Conservation (phyloP, 441 rosid species). For the Populus trichocarpa region DNA sequence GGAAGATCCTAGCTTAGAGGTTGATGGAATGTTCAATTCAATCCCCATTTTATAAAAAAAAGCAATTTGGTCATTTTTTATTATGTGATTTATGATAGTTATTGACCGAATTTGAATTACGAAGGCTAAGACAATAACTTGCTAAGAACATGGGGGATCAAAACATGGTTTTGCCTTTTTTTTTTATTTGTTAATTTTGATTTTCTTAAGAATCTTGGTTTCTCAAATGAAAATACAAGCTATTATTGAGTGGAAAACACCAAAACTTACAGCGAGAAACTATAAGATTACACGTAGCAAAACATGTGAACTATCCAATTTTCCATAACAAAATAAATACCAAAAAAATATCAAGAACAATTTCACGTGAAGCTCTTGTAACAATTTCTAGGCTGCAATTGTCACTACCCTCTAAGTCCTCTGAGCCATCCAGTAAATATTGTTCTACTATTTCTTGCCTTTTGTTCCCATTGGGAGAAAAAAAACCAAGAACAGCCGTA, state of each 20-base stretch:
- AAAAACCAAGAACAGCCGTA: background rate
- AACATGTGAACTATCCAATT: background rate
- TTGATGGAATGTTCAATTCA: no score
- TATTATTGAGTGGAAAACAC: background rate
- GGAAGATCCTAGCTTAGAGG: no score
- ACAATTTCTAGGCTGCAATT: conserved; percentile 1
- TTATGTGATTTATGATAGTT: no score
- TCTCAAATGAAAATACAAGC: background rate
- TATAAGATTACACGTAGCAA: background rate
- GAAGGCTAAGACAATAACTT: no score
- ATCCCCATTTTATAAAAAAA: no score
- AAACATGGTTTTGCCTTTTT: no score
- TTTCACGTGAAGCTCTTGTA: conserved; percentile 26
- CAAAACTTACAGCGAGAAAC: background rate
- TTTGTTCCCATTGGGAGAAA: background rate
- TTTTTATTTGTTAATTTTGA: no score
- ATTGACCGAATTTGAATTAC: no score
- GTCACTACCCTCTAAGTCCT: background rate
- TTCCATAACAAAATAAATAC: background rate
- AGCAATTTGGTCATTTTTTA: no score
- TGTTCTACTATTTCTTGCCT: background rate
- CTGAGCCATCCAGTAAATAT: background rate
- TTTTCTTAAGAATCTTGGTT: no score
- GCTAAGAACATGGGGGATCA: no score
- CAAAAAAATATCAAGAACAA: background rate